These are phyloP conservation scores for Penicillium flavigenum DNA, from an alignment of 495 filamentous ascomycete genomes.

Conservation along the genomic window DNA sequence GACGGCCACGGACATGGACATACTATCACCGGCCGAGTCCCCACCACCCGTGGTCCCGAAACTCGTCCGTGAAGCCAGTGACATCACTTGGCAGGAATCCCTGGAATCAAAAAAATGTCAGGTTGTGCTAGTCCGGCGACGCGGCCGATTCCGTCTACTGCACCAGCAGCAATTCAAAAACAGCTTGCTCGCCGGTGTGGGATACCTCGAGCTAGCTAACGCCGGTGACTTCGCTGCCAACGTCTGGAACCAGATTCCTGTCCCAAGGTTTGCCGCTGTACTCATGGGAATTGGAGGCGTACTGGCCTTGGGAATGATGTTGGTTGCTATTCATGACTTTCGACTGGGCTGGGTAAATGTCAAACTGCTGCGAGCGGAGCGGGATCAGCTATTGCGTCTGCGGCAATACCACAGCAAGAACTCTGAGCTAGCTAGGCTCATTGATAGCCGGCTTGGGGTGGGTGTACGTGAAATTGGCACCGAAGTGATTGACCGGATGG, in stretches of 20 bases:
- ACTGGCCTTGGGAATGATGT: slow-evolving; percentile 41
- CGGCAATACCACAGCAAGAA: slow-evolving; percentile 21
- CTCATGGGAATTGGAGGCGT: slow-evolving; percentile 53
- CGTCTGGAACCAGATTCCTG: slow-evolving; percentile 51
- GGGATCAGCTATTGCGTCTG: slow-evolving; percentile 28
- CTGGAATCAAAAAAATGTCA: slow-evolving; percentile 16
- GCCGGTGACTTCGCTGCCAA: slow-evolving; percentile 55
- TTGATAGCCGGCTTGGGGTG: slow-evolving; percentile 40
- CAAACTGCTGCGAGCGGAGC: slow-evolving; percentile 39
- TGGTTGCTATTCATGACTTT: slow-evolving; percentile 45
- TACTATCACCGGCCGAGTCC: slow-evolving; percentile 9
- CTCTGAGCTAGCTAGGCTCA: slow-evolving; percentile 12
- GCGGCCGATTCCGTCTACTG: slow-evolving; percentile 23
- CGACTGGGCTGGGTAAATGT: slow-evolving; percentile 46
- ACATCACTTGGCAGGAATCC: slow-evolving; percentile 24
- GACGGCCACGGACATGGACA: slow-evolving; percentile 1
- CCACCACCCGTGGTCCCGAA: slow-evolving; percentile 18
- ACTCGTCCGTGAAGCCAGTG: slow-evolving; percentile 25
- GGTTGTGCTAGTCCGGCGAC: slow-evolving; percentile 24
- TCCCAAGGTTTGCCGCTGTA: slow-evolving; percentile 44
- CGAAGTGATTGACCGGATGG: slow-evolving; percentile 47
- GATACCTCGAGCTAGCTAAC: slow-evolving; percentile 53
- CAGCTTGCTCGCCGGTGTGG: slow-evolving; percentile 47
- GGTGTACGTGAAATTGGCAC: slow-evolving; percentile 44
- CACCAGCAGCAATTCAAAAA: slow-evolving; percentile 44